These are phyloP conservation scores for Vinca minor DNA, from an alignment of 257 asterid genomes.

Conservation along the genomic window DNA sequence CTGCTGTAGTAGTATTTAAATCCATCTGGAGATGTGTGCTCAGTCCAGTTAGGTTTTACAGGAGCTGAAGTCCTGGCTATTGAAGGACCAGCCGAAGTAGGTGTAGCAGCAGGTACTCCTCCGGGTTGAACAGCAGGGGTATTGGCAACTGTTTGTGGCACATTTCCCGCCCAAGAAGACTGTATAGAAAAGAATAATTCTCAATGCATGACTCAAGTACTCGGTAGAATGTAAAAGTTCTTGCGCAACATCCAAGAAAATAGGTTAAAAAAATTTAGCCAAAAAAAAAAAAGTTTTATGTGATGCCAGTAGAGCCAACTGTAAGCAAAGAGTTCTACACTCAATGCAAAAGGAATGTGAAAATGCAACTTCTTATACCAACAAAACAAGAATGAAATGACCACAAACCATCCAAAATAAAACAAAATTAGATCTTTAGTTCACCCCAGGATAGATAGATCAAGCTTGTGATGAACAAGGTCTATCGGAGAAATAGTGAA, in stretches of 20 bases:
- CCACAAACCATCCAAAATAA: too few species aligned
- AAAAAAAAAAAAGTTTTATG: too few species aligned
- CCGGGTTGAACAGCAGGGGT: slow-evolving; percentile 31
- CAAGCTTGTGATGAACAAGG: too few species aligned
- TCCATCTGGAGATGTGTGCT: slow-evolving; percentile 91
- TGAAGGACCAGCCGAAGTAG: slow-evolving; percentile 28
- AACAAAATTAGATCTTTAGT: too few species aligned
- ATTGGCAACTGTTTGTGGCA: slow-evolving; percentile 35
- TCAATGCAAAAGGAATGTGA: background rate
- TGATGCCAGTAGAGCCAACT: too few species aligned
- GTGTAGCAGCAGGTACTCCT: slow-evolving; percentile 29
- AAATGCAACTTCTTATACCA: background rate
- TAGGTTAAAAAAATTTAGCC: background rate
- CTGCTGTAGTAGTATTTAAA: slow-evolving; percentile 80
- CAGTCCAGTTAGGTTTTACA: slow-evolving; percentile 67
- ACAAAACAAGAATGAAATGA: background rate
- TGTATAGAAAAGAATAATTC: slow-evolving; percentile 16
- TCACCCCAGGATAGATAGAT: too few species aligned
- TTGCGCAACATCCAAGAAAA: background rate
- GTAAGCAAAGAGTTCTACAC: background rate
- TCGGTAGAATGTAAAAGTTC: background rate
- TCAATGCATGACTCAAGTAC: background rate
- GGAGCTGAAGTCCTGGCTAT: slow-evolving; percentile 22
- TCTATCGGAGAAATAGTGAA: too few species aligned
- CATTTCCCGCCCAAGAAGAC: slow-evolving; percentile 60